A percentile compares a stretch with the other conserved stretches of the same genome.
These are phyloP conservation scores for Colletotrichum tanaceti DNA, from an alignment of 2,329 filamentous ascomycete species.

Conservation along the genomic window DNA sequence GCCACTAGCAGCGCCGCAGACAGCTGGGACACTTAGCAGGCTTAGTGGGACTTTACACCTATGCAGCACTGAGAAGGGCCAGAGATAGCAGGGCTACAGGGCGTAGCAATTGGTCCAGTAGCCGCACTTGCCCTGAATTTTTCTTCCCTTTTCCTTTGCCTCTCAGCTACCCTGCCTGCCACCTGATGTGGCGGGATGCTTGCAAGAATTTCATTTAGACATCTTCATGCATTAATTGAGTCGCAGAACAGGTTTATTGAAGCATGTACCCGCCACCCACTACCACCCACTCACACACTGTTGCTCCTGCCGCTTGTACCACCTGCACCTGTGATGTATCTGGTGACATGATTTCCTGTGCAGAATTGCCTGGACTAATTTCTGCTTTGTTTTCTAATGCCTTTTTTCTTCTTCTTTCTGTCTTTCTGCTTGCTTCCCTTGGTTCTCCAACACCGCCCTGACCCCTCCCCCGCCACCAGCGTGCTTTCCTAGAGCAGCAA, in stretches of 20 bases:
- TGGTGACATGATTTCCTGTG: constrained; percentile 33
- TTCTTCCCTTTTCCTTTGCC: constrained; percentile 7
- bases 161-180: not conserved
- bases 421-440: constrained; percentile 16
- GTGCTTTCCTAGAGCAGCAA: constrained; percentile 17
- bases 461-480: constrained; percentile 13
- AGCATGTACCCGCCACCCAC: constrained; percentile 29
- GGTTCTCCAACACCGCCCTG: constrained; percentile 26
- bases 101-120: not conserved
- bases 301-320: constrained; percentile 28
- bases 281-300: not conserved
- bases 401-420: constrained; percentile 6
- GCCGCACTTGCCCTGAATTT: constrained; percentile 21
- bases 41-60: constrained; percentile 1
- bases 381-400: constrained; percentile 20
- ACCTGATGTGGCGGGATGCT: constrained; percentile 27
- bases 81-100: constrained; percentile 24
- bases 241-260: constrained; percentile 27
- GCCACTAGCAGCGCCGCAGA: constrained; percentile 16
- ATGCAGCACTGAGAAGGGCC: constrained; percentile 12
- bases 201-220: constrained; percentile 34
- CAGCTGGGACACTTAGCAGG: constrained; percentile 6
- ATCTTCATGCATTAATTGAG: constrained; percentile 40
- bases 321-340: constrained; percentile 24
- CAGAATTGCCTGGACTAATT: constrained; percentile 10